A percentile compares a stretch with the other conserved stretches of the same genome.
Conservation (phyloP, 371 early-diverging fungal species). For the Syncephalis fuscata region DNA sequence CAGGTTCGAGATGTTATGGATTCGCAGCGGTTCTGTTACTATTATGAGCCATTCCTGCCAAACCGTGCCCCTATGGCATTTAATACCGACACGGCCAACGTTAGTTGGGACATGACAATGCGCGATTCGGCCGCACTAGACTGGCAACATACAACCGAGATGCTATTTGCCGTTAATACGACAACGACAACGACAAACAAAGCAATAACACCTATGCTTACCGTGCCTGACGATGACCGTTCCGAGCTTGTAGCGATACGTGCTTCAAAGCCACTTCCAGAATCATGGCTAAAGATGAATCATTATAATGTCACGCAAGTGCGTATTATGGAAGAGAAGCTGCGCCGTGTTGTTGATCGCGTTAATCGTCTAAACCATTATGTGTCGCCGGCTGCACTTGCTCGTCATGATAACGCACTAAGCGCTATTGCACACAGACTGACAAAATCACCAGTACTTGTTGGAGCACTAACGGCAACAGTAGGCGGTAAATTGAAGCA, state of each 20-base stretch:
- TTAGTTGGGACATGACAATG: no score
- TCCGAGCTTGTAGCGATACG: neutral
- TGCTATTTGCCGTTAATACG: no score
- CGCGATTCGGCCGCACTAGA: no score
- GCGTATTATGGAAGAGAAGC: neutral
- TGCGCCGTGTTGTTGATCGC: neutral
- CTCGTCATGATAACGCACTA: neutral
- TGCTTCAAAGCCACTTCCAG: neutral
- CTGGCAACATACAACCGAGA: no score
- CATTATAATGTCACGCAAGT: neutral
- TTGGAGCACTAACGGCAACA: no score
- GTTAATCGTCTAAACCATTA: neutral
- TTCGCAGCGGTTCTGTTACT: slow-evolving; percentile 1
- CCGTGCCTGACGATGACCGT: neutral
- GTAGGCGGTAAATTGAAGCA: no score
- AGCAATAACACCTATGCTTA: neutral
- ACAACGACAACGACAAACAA: no score
- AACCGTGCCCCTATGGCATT: neutral
- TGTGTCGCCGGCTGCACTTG: neutral
- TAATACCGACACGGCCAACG: no score
- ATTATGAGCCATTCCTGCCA: neutral
- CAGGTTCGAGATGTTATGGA: slow-evolving; percentile 4
- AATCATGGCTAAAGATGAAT: slow-evolving; percentile 1
- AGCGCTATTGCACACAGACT: no score
- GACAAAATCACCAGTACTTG: no score